Evolutionary conservation across 331 rosid genomes (phyloP).

Genomic region (Telfairia occidentalis): DNA sequence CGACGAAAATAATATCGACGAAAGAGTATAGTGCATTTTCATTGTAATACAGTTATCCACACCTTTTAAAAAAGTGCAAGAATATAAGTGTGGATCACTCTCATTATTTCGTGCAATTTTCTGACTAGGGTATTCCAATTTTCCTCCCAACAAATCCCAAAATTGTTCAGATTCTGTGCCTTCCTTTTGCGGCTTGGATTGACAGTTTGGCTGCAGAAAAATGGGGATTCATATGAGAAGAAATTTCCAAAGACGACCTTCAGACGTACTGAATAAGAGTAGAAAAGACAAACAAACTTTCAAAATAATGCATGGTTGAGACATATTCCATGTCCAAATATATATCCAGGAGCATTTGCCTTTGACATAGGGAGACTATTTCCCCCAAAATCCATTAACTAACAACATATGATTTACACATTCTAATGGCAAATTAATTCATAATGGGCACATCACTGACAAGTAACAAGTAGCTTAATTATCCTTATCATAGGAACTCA

Average conservation of each 20-base stretch:
- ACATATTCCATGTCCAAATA: neutral
- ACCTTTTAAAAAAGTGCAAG: conserved; percentile 73
- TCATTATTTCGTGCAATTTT: conserved; percentile 59
- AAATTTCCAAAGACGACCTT: neutral
- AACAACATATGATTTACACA: neutral
- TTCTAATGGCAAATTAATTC: neutral
- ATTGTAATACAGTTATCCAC: conserved; percentile 4
- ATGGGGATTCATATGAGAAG: conserved; percentile 25
- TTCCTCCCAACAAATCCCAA: conserved; percentile 84
- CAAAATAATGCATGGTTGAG: neutral
- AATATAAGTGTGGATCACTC: conserved; percentile 71
- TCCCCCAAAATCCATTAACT: neutral
- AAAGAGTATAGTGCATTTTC: conserved; percentile 1
- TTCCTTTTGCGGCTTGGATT: conserved; percentile 67
- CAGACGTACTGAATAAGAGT: neutral
- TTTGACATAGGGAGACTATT: neutral
- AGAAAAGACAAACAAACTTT: neutral
- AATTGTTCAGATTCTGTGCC: conserved; percentile 77
- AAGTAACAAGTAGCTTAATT: neutral
- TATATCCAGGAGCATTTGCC: neutral
- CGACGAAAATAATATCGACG: neutral
- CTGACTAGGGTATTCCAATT: conserved; percentile 66
- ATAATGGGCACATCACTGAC: neutral
- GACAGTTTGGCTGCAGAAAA: conserved; percentile 76
- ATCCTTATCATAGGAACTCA: neutral